Conservation (phyloP, 495 filamentous ascomycete genomes). For the Trichoderma orchidacearum region DNA sequence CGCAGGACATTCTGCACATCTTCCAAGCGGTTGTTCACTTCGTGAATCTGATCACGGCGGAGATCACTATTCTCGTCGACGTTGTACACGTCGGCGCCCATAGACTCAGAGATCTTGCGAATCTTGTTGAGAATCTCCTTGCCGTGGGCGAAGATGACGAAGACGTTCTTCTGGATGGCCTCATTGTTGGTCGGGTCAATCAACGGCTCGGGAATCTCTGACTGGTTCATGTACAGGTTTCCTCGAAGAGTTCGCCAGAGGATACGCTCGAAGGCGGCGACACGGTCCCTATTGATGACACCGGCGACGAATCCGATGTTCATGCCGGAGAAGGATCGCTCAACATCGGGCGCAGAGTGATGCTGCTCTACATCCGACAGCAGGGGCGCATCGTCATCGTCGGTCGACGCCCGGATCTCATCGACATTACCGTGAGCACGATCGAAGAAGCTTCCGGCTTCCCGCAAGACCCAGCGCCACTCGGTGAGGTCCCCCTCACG, state of each 20-base stretch:
- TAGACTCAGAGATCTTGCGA: constrained; percentile 92
- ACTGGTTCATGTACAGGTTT: constrained; percentile 99
- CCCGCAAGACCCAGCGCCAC: constrained; percentile 92
- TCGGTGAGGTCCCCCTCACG: constrained; percentile 93
- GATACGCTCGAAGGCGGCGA: constrained; percentile 91
- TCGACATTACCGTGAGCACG: constrained; percentile 90
- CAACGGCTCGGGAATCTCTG: constrained; percentile 91
- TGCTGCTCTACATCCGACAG: constrained; percentile 81
- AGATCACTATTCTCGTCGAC: constrained; percentile 96
- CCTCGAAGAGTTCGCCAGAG: constrained; percentile 93
- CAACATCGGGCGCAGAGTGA: constrained; percentile 57
- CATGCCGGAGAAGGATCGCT: constrained; percentile 85
- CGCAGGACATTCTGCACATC: constrained; percentile 83
- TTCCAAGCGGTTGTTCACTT: constrained; percentile 82
- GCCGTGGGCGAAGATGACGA: constrained; percentile 97
- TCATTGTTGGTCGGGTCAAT: constrained; percentile 88
- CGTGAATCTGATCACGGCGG: constrained; percentile 85
- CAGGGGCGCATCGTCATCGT: constrained; percentile 73
- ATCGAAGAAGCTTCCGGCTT: constrained; percentile 95
- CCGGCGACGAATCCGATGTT: constrained; percentile 99
- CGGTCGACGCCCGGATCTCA: constrained; percentile 83
- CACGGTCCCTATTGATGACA: constrained; percentile 85
- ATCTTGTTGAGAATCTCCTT: constrained; percentile 98
- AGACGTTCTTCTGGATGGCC: constrained; percentile 88
- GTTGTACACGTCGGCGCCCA: constrained; percentile 87